A percentile compares a stretch with the other conserved stretches of the same genome.
phyloP scores from a whole-genome alignment of 1,284 basidiomycete genomes.

The Melampsora medusae region DNA sequence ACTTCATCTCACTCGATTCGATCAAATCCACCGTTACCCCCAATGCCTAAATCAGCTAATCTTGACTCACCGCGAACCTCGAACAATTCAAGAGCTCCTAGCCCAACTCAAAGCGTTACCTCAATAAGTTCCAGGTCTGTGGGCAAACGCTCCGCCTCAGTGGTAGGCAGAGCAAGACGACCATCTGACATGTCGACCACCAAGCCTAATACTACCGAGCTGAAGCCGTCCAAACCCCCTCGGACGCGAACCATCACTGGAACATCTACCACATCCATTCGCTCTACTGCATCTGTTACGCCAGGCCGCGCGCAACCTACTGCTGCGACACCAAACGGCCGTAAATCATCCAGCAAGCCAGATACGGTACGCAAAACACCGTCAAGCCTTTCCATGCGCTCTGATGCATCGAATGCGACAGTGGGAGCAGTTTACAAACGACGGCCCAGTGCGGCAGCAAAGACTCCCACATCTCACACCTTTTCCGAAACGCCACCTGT shows the following conservation, averaged over 20 bases:
- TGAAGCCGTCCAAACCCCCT: neutral
- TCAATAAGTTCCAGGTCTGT: constrained; percentile 3
- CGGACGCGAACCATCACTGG: constrained; percentile 12
- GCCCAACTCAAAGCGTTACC: constrained; percentile 23
- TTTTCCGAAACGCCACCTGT: too few species aligned
- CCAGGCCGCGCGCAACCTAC: too few species aligned
- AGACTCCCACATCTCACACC: neutral
- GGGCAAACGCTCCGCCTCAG: neutral
- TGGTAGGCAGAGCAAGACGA: neutral
- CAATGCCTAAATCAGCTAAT: neutral
- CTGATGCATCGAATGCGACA: constrained; percentile 16
- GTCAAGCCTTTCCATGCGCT: constrained; percentile 37
- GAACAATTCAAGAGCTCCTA: constrained; percentile 13
- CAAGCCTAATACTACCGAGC: constrained; percentile 1
- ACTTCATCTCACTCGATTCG: constrained; percentile 7
- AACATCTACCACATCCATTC: constrained; percentile 11
- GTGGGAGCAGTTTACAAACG: constrained; percentile 7
- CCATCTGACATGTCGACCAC: constrained; percentile 1
- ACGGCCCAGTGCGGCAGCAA: neutral
- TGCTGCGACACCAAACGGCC: neutral
- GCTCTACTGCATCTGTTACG: constrained; percentile 1
- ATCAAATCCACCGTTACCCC: neutral
- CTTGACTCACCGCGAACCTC: neutral
- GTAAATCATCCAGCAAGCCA: constrained; percentile 28
- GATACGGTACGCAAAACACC: constrained; percentile 24